These are phyloP conservation scores for Gentiana macrophylla DNA, from an alignment of 257 asterid genomes.

Conservation along the genomic window DNA sequence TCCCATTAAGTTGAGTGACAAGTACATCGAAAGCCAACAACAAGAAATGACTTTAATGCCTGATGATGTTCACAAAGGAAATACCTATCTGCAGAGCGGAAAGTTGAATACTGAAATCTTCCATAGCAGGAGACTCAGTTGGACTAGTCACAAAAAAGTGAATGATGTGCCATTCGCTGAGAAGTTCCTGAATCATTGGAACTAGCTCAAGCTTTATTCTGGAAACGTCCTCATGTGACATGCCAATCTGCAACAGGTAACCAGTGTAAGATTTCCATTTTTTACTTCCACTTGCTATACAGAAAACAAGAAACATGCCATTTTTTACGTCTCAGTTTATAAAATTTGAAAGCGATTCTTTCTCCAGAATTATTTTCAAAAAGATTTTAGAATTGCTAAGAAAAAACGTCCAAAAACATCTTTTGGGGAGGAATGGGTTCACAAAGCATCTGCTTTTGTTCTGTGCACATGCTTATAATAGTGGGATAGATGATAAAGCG, in stretches of 20 bases:
- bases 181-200: conserved; percentile 80
- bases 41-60: not conserved
- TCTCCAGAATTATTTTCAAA: no score
- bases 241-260: conserved; percentile 53
- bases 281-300: no score
- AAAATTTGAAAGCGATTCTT: no score
- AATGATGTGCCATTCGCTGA: conserved; percentile 85
- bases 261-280: not conserved
- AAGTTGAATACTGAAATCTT: conserved; percentile 83
- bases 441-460: no score
- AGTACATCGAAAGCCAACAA: conserved; percentile 6
- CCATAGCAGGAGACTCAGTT: conserved; percentile 68
- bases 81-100: conserved; percentile 86
- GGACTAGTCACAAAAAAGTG: conserved; percentile 73
- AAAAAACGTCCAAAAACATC: no score
- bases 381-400: no score
- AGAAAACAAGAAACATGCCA: no score
- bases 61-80: conserved; percentile 1
- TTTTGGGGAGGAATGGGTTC: no score
- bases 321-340: no score
- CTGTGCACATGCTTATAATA: no score
- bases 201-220: conserved; percentile 63
- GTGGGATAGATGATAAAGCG: no score
- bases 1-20: no score
- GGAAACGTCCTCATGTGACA: conserved; percentile 68